These are phyloP conservation scores for Oryza longistaminata DNA, from an alignment of 176 grass and related monocot species.

Conservation along the genomic window DNA sequence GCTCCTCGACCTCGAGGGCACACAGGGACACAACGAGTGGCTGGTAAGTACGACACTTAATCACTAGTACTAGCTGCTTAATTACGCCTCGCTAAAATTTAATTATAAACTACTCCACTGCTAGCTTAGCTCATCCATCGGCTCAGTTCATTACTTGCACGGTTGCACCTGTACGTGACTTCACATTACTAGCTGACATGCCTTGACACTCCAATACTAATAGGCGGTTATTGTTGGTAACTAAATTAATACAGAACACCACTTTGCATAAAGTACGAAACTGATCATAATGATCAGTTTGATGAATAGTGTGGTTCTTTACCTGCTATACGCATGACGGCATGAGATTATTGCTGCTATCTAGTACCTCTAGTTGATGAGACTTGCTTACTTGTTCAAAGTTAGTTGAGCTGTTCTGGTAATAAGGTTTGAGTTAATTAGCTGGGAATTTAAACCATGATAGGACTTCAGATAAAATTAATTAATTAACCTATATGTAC, in stretches of 20 bases:
- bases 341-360: too few relatives aligned
- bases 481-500: neutral
- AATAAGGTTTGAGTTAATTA: neutral
- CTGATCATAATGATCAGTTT: neutral
- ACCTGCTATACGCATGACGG: neutral
- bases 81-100: neutral
- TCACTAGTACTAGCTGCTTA: neutral
- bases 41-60: constrained; percentile 38
- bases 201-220: neutral
- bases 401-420: constrained; percentile 27
- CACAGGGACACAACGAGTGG: constrained; percentile 88
- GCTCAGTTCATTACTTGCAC: neutral
- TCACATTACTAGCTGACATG: neutral
- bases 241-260: neutral
- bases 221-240: neutral
- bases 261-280: neutral
- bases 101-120: neutral
- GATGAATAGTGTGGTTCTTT: neutral
- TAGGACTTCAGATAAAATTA: neutral
- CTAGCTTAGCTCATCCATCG: too few relatives aligned
- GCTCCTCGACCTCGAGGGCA: constrained; percentile 80
- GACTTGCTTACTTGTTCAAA: constrained; percentile 23
- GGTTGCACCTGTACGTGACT: neutral
- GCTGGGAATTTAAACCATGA: neutral
- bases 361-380: neutral